phyloP scores from a whole-genome alignment of 169 alveolate species.

The Plasmodium billcollinsi region DNA sequence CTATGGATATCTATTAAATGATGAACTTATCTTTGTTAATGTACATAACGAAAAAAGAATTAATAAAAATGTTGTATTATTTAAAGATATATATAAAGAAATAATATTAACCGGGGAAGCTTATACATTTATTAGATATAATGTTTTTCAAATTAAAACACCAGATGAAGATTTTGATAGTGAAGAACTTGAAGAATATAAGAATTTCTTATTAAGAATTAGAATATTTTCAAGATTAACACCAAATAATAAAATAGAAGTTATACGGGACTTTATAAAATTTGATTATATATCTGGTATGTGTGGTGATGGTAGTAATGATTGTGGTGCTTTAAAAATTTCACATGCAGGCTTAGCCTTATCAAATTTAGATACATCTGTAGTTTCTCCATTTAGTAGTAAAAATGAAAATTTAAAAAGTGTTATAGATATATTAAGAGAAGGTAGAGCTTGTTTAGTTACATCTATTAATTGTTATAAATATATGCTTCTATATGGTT shows the following conservation, averaged over 20 bases:
- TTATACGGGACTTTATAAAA: slow-evolving; percentile 88
- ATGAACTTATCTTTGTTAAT: slow-evolving; percentile 30
- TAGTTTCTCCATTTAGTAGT: slow-evolving; percentile 93
- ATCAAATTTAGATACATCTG: slow-evolving; percentile 90
- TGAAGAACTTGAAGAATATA: slow-evolving; percentile 32
- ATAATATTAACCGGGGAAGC: slow-evolving; percentile 73
- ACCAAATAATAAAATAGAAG: slow-evolving; percentile 90
- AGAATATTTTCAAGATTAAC: slow-evolving; percentile 87
- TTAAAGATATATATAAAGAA: slow-evolving; percentile 56
- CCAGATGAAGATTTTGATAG: slow-evolving; percentile 19
- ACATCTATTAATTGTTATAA: slow-evolving; percentile 92
- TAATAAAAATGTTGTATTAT: slow-evolving; percentile 20
- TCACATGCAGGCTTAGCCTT: slow-evolving; percentile 95
- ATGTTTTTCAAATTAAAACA: slow-evolving; percentile 8
- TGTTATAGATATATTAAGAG: slow-evolving; percentile 88
- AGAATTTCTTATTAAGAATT: slow-evolving; percentile 66
- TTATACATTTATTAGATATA: slow-evolving; percentile 20
- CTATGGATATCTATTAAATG: slow-evolving; percentile 45
- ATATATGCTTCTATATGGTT: slow-evolving; percentile 91
- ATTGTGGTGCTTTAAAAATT: slow-evolving; percentile 94
- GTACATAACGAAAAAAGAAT: slow-evolving; percentile 53
- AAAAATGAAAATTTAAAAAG: slow-evolving; percentile 88
- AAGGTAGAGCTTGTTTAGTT: slow-evolving; percentile 92
- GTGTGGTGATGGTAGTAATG: slow-evolving; percentile 97
- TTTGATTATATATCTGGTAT: slow-evolving; percentile 91